These are phyloP conservation scores for Melastoma malabathricum DNA, from an alignment of 345 rosid genomes.

Conservation along the genomic window DNA sequence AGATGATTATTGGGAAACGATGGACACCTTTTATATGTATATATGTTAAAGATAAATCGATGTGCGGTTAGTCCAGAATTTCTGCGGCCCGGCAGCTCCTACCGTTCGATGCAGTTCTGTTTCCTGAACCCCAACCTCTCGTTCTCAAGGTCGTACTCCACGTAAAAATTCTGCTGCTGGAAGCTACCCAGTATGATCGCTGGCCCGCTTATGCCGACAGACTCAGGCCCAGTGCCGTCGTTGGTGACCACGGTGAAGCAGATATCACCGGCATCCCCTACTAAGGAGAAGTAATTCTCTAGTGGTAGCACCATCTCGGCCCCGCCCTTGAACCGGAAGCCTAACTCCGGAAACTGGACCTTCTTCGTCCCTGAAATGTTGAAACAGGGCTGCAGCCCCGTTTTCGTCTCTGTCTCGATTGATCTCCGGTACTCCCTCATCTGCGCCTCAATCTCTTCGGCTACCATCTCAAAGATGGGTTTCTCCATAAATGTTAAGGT, in stretches of 20 bases:
- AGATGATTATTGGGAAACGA: too few relatives aligned
- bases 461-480: conserved; percentile 38
- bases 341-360: conserved; percentile 31
- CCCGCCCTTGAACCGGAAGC: conserved; percentile 68
- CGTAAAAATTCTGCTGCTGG: conserved; percentile 65
- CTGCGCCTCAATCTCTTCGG: conserved; percentile 41
- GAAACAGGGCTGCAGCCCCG: conserved; percentile 67
- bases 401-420: conserved; percentile 17
- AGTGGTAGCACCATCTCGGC: conserved; percentile 56
- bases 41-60: too few relatives aligned
- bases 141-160: conserved; percentile 65
- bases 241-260: conserved; percentile 49
- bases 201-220: conserved; percentile 32
- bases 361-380: conserved; percentile 31
- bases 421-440: conserved; percentile 44
- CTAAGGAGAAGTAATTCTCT: conserved; percentile 41
- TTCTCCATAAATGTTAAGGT: conserved; percentile 80
- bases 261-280: conserved; percentile 17
- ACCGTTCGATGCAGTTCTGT: conserved; percentile 24
- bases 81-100: background rate
- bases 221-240: conserved; percentile 7
- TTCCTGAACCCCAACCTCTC: conserved; percentile 58
- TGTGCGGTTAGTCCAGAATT: too few relatives aligned
- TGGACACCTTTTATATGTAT: too few relatives aligned
- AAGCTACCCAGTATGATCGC: conserved; percentile 70